Evolutionary conservation across 164 flowering plant genomes (phyloP).

Genomic region (Tetrastigma voinierianum): DNA sequence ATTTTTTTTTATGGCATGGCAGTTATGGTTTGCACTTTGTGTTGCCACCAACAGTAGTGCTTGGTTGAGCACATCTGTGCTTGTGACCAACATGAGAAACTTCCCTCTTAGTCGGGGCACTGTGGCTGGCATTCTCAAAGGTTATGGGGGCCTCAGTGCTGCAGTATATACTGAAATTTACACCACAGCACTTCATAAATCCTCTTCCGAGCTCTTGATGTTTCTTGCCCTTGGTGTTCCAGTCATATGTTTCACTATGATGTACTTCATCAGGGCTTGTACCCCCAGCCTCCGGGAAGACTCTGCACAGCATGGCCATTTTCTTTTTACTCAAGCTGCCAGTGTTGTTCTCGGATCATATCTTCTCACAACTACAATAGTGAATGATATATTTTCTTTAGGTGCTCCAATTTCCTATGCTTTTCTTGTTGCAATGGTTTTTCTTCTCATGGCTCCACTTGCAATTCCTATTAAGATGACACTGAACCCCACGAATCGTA

Average conservation of each 20-base stretch:
- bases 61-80: conserved; percentile 75
- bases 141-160: conserved; percentile 79
- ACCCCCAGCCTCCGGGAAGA: conserved; percentile 69
- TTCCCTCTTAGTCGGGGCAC: conserved; percentile 83
- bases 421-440: conserved; percentile 53
- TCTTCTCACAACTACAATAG: conserved; percentile 63
- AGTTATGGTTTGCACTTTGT: conserved; percentile 78
- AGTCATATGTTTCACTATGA: conserved; percentile 50
- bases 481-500: conserved; percentile 36
- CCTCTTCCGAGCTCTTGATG: conserved; percentile 62
- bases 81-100: conserved; percentile 91
- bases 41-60: conserved; percentile 77
- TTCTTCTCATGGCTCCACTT: conserved; percentile 79
- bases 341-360: conserved; percentile 66
- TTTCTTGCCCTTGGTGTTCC: conserved; percentile 84
- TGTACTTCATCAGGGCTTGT: conserved; percentile 78
- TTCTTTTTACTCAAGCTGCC: conserved; percentile 64
- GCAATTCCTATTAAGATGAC: conserved; percentile 92
- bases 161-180: conserved; percentile 84
- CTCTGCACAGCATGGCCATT: conserved; percentile 52
- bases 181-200: conserved; percentile 43
- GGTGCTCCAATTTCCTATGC: conserved; percentile 39
- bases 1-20: conserved; percentile 21
- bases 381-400: conserved; percentile 38
- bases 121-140: conserved; percentile 86